Evolutionary conservation across 2,329 filamentous ascomycete genomes (phyloP).

Genomic region (Apiospora hydei): DNA sequence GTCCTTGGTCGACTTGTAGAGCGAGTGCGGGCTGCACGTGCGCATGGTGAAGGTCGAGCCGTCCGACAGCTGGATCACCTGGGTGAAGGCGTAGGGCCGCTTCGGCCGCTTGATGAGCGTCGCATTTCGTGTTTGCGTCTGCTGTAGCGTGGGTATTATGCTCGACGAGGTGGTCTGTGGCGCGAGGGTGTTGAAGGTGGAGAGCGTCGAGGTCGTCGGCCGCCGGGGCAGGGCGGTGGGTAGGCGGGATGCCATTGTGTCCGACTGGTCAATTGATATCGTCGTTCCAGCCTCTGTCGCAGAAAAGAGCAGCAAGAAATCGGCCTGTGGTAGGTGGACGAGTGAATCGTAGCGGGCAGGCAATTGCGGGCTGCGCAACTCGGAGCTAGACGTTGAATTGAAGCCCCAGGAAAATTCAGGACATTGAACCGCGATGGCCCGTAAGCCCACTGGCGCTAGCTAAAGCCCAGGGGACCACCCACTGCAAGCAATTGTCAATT

Average conservation of each 20-base stretch:
- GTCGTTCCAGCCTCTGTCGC: not conserved
- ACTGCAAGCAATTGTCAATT: not conserved
- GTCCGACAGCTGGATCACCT: slow-evolving; percentile 91
- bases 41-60: slow-evolving; percentile 83
- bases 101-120: slow-evolving; percentile 88
- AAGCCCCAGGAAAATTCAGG: slow-evolving; percentile 12
- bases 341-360: not conserved
- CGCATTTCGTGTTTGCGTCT: slow-evolving; percentile 76
- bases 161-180: slow-evolving; percentile 35
- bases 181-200: slow-evolving; percentile 33
- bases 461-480: not conserved
- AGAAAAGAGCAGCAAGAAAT: not conserved
- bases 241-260: slow-evolving; percentile 28
- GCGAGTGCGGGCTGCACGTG: slow-evolving; percentile 73
- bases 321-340: not conserved
- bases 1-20: slow-evolving; percentile 75
- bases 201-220: slow-evolving; percentile 25
- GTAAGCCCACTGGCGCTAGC: not conserved
- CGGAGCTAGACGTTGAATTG: slow-evolving; percentile 13
- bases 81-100: slow-evolving; percentile 96
- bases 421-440: not conserved
- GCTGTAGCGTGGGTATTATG: slow-evolving; percentile 34
- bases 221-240: slow-evolving; percentile 24
- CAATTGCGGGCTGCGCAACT: slow-evolving; percentile 15
- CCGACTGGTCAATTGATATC: not conserved